Percentiles rank a stretch among this genome's conserved stretches.
Evolutionary conservation across 2,329 filamentous ascomycete genomes (phyloP).

Genomic region (Colletotrichum nymphaeae): DNA sequence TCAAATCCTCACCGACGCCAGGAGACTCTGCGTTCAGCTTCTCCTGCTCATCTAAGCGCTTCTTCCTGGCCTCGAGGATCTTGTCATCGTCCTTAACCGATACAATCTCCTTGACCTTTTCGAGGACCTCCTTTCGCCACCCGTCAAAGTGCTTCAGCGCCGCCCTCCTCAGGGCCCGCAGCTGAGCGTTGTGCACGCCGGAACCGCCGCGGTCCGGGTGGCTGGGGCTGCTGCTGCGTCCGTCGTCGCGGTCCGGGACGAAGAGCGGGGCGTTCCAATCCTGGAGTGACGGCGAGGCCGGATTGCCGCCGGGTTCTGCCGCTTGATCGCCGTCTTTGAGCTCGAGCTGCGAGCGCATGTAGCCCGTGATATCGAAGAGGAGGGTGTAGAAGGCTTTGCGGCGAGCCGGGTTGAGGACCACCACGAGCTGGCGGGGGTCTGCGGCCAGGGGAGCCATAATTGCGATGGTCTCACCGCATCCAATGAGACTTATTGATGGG

Average conservation of each 20-base stretch:
- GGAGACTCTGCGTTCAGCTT: conserved; percentile 48
- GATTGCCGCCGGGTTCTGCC: conserved; percentile 11
- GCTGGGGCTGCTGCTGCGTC: conserved; percentile 28
- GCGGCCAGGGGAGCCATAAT: conserved; percentile 65
- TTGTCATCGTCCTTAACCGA: conserved; percentile 60
- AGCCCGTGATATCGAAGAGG: conserved; percentile 61
- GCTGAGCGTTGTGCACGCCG: conserved; percentile 38
- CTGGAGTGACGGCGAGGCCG: background rate
- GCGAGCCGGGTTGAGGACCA: conserved; percentile 63
- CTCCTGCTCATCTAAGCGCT: conserved; percentile 56
- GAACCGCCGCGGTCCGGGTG: conserved; percentile 32
- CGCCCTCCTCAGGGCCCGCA: conserved; percentile 54
- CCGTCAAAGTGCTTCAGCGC: conserved; percentile 78
- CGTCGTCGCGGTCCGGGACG: conserved; percentile 30
- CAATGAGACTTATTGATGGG: background rate
- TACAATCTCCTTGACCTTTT: conserved; percentile 76
- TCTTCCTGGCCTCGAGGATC: conserved; percentile 58
- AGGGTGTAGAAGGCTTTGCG: conserved; percentile 64
- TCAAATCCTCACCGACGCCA: conserved; percentile 51
- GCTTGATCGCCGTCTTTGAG: conserved; percentile 42
- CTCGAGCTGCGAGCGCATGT: conserved; percentile 65
- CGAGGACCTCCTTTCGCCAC: conserved; percentile 81
- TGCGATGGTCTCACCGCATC: conserved; percentile 15
- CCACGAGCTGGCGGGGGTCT: conserved; percentile 66
- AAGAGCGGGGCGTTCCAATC: conserved; percentile 38